Percentiles rank a stretch among this genome's conserved stretches.
Evolutionary conservation across 192 early-diverging fungal species (phyloP).

Genomic region (Lobosporangium transversale): DNA sequence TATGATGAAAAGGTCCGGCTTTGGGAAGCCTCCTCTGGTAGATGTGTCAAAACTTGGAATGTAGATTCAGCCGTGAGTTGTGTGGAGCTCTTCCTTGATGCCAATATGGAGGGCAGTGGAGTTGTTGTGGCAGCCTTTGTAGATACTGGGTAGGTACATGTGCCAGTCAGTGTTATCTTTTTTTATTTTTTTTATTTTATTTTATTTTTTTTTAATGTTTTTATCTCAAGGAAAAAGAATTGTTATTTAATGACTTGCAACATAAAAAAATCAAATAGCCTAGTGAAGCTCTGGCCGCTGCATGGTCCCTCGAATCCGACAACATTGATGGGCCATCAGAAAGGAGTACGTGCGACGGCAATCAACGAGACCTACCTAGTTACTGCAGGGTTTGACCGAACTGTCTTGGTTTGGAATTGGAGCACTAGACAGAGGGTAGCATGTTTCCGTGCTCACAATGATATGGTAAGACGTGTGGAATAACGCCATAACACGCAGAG

Average conservation of each 20-base stretch:
- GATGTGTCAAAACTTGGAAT: slow-evolving; percentile 48
- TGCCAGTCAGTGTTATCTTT: no score
- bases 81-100: slow-evolving; percentile 29
- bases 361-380: slow-evolving; percentile 41
- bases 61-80: slow-evolving; percentile 43
- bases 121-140: slow-evolving; percentile 47
- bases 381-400: slow-evolving; percentile 44
- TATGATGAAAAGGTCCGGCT: slow-evolving; percentile 52
- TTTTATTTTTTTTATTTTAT: no score
- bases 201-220: no score
- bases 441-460: slow-evolving; percentile 44
- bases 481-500: no score
- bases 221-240: no score
- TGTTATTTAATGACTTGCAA: no score
- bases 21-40: slow-evolving; percentile 43
- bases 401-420: slow-evolving; percentile 47
- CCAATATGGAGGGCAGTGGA: slow-evolving; percentile 24
- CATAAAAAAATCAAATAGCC: no score
- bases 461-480: slow-evolving; percentile 28
- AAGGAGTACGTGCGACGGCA: slow-evolving; percentile 34
- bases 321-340: slow-evolving; percentile 39
- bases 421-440: slow-evolving; percentile 31
- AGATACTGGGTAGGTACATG: slow-evolving; percentile 54
- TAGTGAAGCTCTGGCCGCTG: slow-evolving; percentile 42
- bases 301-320: slow-evolving; percentile 35